Evolutionary conservation across 2,329 filamentous ascomycete species (phyloP).

Genomic region (Paecilomyces sp.): DNA sequence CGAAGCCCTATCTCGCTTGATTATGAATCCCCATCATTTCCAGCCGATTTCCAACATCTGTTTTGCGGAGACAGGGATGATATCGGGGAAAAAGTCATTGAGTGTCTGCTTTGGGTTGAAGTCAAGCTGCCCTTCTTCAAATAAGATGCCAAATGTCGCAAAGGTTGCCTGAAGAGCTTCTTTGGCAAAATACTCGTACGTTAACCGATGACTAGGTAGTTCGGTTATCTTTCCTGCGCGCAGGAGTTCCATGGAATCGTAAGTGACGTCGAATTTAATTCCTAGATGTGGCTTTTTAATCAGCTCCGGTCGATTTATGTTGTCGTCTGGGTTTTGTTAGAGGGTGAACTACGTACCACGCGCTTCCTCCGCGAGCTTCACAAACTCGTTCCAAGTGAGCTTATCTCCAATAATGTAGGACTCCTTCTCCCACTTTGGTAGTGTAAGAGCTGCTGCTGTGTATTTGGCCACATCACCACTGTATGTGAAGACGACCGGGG

Average conservation of each 20-base stretch:
- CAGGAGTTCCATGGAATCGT: slow-evolving; percentile 22
- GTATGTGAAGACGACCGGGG: slow-evolving; percentile 13
- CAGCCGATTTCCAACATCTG: too few species aligned
- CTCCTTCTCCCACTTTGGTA: slow-evolving; percentile 11
- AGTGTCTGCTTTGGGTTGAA: too few species aligned
- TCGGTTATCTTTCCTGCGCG: slow-evolving; percentile 22
- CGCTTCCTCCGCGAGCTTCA: slow-evolving; percentile 13
- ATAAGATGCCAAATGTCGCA: too few species aligned
- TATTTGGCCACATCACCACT: slow-evolving; percentile 18
- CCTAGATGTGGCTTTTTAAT: background rate
- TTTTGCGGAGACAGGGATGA: too few species aligned
- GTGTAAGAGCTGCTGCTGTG: slow-evolving; percentile 8
- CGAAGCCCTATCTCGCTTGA: too few species aligned
- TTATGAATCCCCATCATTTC: too few species aligned
- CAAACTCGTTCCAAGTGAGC: slow-evolving; percentile 16
- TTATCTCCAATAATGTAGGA: slow-evolving; percentile 15
- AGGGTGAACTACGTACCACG: slow-evolving; percentile 6
- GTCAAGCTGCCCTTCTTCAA: too few species aligned
- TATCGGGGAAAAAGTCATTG: too few species aligned
- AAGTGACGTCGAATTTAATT: slow-evolving; percentile 20
- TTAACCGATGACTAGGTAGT: slow-evolving; percentile 14
- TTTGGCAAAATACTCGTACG: slow-evolving; percentile 16
- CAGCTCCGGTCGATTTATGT: too few species aligned
- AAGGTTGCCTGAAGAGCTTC: slow-evolving; percentile 9
- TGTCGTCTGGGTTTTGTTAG: too few species aligned